Percentiles rank a stretch among this genome's conserved stretches.
Evolutionary conservation across 2,329 filamentous ascomycete genomes (phyloP).

Genomic region (Fusarium sp.): DNA sequence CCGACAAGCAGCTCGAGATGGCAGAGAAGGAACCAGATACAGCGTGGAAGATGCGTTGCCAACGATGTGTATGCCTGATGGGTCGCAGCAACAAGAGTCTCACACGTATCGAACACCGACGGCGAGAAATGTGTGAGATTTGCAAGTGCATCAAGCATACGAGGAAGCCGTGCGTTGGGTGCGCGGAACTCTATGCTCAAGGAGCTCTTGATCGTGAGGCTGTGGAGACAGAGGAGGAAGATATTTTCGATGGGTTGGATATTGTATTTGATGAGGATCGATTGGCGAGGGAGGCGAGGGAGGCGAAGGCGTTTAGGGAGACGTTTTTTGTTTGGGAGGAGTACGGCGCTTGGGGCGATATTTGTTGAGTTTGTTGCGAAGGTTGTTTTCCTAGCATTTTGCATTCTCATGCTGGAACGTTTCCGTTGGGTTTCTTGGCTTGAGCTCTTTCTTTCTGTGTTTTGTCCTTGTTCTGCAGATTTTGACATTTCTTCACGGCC

Average conservation of each 20-base stretch:
- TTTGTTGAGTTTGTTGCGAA: not conserved
- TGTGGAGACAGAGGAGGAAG: not conserved
- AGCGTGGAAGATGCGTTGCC: slow-evolving; percentile 30
- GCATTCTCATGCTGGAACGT: not conserved
- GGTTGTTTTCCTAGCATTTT: not conserved
- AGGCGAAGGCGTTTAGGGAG: not conserved
- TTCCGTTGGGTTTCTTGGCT: not conserved
- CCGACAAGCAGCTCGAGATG: not conserved
- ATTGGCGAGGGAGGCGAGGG: not conserved
- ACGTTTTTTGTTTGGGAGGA: not conserved
- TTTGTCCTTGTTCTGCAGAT: not conserved
- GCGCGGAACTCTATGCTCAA: slow-evolving; percentile 29
- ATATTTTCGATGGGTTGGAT: slow-evolving; percentile 11
- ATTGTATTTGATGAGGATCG: not conserved
- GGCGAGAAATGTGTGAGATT: slow-evolving; percentile 20
- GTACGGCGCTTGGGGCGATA: not conserved
- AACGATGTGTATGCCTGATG: slow-evolving; percentile 16
- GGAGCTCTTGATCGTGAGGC: slow-evolving; percentile 15
- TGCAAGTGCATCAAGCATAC: slow-evolving; percentile 28
- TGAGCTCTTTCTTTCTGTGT: not conserved
- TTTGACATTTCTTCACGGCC: not conserved
- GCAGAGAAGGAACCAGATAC: not conserved
- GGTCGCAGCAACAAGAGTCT: not conserved
- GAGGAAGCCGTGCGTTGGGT: slow-evolving; percentile 22
- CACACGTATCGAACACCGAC: slow-evolving; percentile 12